Conservation (phyloP, 225 moss, liverwort and hornwort genomes). For the Sphagnum contortum region DNA sequence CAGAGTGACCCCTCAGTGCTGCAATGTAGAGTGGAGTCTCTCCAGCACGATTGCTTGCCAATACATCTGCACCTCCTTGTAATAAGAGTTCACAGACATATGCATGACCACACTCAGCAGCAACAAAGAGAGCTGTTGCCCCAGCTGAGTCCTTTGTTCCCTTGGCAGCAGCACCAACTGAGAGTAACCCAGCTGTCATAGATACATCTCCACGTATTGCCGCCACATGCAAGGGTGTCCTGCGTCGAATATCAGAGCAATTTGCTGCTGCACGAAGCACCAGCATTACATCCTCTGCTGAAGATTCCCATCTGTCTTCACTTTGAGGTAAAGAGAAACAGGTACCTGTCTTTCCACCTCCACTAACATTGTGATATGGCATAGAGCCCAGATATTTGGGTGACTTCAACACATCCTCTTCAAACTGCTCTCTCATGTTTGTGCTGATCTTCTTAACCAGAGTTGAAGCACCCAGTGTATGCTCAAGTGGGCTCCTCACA, state of each 20-base stretch:
- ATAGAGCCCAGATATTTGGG: conserved; percentile 18
- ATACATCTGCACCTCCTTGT: conserved; percentile 69
- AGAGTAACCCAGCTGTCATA: conserved; percentile 50
- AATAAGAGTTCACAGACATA: conserved; percentile 68
- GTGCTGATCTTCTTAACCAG: conserved; percentile 22
- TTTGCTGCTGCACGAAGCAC: conserved; percentile 69
- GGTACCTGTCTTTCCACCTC: conserved; percentile 6
- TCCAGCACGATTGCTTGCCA: conserved; percentile 66
- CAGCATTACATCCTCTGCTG: conserved; percentile 44
- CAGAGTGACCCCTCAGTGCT: conserved; percentile 71
- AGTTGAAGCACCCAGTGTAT: conserved; percentile 7
- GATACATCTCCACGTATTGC: conserved; percentile 55
- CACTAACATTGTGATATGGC: conserved; percentile 14
- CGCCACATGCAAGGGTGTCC: conserved; percentile 72
- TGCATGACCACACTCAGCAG: conserved; percentile 78
- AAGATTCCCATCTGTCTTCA: conserved; percentile 35
- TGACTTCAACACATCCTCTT: conserved; percentile 22
- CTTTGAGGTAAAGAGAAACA: conserved; percentile 11
- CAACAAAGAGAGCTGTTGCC: conserved; percentile 72
- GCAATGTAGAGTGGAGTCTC: conserved; percentile 97
- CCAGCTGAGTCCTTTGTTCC: conserved; percentile 73
- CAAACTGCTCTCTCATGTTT: conserved; percentile 34
- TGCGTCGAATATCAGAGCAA: conserved; percentile 63
- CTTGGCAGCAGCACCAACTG: conserved; percentile 60
- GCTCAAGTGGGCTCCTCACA: conserved; percentile 6